Conservation (phyloP, 208 protist species). For the Blechomonas ayalai region DNA sequence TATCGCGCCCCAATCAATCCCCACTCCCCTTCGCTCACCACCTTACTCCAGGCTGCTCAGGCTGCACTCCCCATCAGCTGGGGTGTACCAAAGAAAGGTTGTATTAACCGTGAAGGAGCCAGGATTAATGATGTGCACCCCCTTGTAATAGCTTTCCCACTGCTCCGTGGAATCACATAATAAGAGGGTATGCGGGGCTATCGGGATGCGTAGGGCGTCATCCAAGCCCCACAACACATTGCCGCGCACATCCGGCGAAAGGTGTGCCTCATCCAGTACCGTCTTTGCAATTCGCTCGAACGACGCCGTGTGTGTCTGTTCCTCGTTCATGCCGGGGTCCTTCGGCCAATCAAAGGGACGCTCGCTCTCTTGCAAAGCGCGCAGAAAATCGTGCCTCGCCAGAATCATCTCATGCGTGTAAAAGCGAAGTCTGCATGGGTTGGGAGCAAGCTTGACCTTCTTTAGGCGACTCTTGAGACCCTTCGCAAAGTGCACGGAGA, state of each 20-base stretch:
- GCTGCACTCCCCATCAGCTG: conserved; percentile 72
- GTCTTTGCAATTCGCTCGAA: conserved; percentile 83
- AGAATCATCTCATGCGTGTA: conserved; percentile 82
- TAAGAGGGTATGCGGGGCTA: conserved; percentile 78
- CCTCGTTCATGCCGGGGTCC: background rate
- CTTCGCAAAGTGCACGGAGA: conserved; percentile 43
- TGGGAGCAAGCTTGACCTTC: conserved; percentile 58
- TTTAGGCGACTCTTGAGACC: conserved; percentile 50
- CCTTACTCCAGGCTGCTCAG: conserved; percentile 61
- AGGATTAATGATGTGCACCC: conserved; percentile 75
- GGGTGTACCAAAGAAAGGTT: conserved; percentile 89
- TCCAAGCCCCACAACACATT: conserved; percentile 72
- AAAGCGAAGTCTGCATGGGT: conserved; percentile 82
- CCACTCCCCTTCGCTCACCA: too few relatives aligned
- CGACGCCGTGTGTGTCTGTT: conserved; percentile 2
- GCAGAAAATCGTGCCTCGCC: conserved; percentile 66
- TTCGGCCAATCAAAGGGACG: conserved; percentile 12
- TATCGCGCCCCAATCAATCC: too few relatives aligned
- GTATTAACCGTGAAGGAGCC: conserved; percentile 65
- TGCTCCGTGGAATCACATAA: conserved; percentile 84
- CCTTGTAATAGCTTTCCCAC: conserved; percentile 87
- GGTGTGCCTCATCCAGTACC: conserved; percentile 72
- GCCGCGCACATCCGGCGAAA: conserved; percentile 50
- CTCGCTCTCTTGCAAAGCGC: conserved; percentile 50
- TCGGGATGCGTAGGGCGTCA: conserved; percentile 54